Conservation (phyloP, 2,329 filamentous ascomycete genomes). For the Pseudogymnoascus sp. region DNA sequence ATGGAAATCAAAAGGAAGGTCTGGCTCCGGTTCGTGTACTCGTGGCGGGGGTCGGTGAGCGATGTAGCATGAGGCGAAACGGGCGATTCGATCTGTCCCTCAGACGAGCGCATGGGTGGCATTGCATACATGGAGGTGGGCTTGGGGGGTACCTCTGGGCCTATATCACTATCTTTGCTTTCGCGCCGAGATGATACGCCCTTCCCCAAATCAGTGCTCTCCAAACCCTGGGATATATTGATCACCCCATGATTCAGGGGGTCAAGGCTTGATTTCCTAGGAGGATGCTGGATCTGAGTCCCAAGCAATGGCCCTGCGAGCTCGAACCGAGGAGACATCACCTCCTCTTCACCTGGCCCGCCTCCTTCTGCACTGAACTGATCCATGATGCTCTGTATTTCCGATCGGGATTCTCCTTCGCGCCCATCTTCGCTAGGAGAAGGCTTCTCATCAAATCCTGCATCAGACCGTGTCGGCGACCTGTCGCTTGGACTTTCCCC, state of each 20-base stretch:
- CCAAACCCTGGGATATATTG: constrained; percentile 22
- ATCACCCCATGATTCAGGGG: constrained; percentile 40
- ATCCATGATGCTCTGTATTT: constrained; percentile 97
- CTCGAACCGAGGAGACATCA: constrained; percentile 86
- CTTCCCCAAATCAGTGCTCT: constrained; percentile 20
- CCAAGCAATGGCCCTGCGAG: constrained; percentile 71
- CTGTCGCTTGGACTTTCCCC: constrained; percentile 30
- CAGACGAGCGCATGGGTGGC: constrained; percentile 16
- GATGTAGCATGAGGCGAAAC: constrained; percentile 39
- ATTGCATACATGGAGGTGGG: constrained; percentile 28
- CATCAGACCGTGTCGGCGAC: constrained; percentile 51
- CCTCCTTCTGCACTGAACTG: constrained; percentile 76
- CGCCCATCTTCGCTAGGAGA: constrained; percentile 56
- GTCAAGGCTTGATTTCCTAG: constrained; percentile 80
- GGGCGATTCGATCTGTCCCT: constrained; percentile 35
- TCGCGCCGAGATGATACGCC: constrained; percentile 14
- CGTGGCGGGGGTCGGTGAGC: constrained; percentile 60
- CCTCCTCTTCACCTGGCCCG: constrained; percentile 68
- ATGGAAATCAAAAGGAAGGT: constrained; percentile 93
- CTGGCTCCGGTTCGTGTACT: constrained; percentile 71
- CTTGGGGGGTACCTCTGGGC: constrained; percentile 37
- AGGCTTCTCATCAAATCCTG: constrained; percentile 50
- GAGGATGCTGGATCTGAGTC: constrained; percentile 64
- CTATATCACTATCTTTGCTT: constrained; percentile 26
- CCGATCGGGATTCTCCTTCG: constrained; percentile 66